phyloP scores from a whole-genome alignment of 345 rosid genomes.

The Draba incana region DNA sequence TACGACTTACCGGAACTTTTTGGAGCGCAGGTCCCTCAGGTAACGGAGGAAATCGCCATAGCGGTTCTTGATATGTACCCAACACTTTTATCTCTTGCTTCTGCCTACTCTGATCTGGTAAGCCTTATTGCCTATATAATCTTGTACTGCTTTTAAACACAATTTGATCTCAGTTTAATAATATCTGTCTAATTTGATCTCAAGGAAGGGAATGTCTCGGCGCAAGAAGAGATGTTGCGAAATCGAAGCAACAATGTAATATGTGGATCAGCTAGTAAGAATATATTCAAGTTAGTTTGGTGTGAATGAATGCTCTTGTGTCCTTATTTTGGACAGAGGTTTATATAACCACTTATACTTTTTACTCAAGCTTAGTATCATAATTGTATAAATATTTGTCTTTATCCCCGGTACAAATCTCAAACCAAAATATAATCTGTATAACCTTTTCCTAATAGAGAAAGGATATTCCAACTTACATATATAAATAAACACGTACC shows the following conservation, averaged over 20 bases:
- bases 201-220: constrained; percentile 32
- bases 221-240: constrained; percentile 38
- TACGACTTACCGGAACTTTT: no score
- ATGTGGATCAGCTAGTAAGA: constrained; percentile 34
- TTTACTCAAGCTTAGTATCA: constrained; percentile 14
- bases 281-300: constrained; percentile 34
- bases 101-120: constrained; percentile 79
- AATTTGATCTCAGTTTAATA: neutral
- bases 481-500: no score
- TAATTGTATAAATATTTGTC: neutral
- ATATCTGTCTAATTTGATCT: constrained; percentile 2
- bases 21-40: constrained; percentile 90
- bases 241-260: constrained; percentile 29
- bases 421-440: no score
- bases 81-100: constrained; percentile 77
- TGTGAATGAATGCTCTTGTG: constrained; percentile 10
- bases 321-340: neutral
- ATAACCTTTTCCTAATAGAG: no score
- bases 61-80: constrained; percentile 80
- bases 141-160: neutral
- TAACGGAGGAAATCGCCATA: constrained; percentile 77
- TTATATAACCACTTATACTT: neutral
- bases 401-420: no score
- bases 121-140: constrained; percentile 40
- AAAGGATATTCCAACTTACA: no score